Base-by-base conservation (phyloP, 495 filamentous ascomycete genomes). In the Pyronema omphalodes region DNA sequence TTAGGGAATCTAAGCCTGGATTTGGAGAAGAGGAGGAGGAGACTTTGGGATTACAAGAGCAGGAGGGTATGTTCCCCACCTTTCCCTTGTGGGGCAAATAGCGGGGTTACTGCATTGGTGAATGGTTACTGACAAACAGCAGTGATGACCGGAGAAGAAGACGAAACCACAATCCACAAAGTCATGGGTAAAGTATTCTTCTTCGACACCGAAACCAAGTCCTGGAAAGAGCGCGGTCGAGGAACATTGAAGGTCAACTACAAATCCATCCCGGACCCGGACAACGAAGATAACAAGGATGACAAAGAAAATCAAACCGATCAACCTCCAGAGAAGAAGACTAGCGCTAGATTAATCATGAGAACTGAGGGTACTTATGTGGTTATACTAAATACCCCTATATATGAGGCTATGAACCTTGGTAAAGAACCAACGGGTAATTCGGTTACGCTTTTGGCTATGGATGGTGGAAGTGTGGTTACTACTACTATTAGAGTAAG, bases 171-270 rank as follows among this genome's bases (percentile, higher is more conserved):
- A 6, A 64, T 73, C 12, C 84, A 81, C 66, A 66, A 71, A 8
- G 75, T 69, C 65, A 79, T 79, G 45, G 80, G 75, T 6, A 84
- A 83, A 65, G 69, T 84, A 9, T 86, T 76, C 67, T 67, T 73
- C 44, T 84, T 81, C 60, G 68, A 71, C n/a, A 58, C 55, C n/a
- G 61, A 58, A 35, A 66, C 71, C 45, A 76, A 74, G 51, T 70
- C 74, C 44, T 86, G 82, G 82, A 79, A 79, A 57, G 82, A 86
- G 64, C 76, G 81, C 33, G 82, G 82, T 9, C 66, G 74, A 8
- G 82, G 82, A 14, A 73, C 70, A 19, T 73, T 86, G 63, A 81
- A 81, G 63, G 68, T 86, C 59, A 85, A 85, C 59, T 84, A 83
- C 40, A 52, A 58, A 7, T 50, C 54, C 17, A 51, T 43, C 3